These are phyloP conservation scores for Mytilinidion resinicola DNA, from an alignment of 495 filamentous ascomycete genomes.

Conservation along the genomic window DNA sequence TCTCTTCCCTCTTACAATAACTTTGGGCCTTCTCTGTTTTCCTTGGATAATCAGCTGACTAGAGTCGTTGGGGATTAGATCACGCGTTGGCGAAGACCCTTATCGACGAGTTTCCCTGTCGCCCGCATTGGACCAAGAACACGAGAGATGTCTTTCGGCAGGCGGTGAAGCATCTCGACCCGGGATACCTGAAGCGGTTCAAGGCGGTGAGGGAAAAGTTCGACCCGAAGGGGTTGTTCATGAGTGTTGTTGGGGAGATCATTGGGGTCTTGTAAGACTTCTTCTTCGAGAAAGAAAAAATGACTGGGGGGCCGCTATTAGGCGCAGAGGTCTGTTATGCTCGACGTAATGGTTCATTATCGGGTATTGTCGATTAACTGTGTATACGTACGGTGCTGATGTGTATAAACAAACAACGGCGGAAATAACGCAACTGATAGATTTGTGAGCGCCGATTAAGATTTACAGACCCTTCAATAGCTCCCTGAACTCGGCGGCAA, in stretches of 20 bases:
- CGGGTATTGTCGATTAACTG: too few species aligned
- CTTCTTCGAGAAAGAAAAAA: too few species aligned
- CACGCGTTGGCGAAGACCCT: slow-evolving; percentile 39
- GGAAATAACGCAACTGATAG: too few species aligned
- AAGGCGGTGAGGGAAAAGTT: slow-evolving; percentile 42
- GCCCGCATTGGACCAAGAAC: slow-evolving; percentile 51
- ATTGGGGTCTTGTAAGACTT: slow-evolving; percentile 35
- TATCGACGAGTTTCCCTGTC: slow-evolving; percentile 44
- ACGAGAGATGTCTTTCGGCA: slow-evolving; percentile 42
- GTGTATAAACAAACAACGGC: too few species aligned
- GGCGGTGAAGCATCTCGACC: slow-evolving; percentile 43
- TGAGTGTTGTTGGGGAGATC: slow-evolving; percentile 44
- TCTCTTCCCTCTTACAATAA: not conserved
- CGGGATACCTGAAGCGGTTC: slow-evolving; percentile 40
- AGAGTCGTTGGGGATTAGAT: not conserved
- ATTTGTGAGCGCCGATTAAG: too few species aligned
- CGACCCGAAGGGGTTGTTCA: slow-evolving; percentile 43
- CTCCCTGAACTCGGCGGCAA: slow-evolving; percentile 48
- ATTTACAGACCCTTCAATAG: too few species aligned
- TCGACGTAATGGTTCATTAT: too few species aligned
- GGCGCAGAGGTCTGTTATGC: too few species aligned
- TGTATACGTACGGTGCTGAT: too few species aligned
- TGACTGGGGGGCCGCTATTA: too few species aligned
- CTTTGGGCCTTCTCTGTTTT: not conserved
- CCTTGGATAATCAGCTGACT: not conserved